Percentiles rank a stretch among this genome's conserved stretches.
Conservation (phyloP, 306 rosid genomes). For the Fragaria ananassa region DNA sequence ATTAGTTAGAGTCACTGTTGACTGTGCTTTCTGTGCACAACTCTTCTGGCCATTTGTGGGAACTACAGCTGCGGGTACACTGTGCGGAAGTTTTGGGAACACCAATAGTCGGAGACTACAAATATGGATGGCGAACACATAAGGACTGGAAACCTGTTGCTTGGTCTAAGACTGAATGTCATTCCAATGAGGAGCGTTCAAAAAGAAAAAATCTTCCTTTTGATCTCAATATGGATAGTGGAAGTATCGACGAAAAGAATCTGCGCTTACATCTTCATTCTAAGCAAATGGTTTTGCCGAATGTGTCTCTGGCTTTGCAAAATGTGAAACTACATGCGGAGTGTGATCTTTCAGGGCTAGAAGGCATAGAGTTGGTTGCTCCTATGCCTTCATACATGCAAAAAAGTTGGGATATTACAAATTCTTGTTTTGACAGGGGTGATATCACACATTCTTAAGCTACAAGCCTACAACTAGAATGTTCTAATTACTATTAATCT, state of each 20-base stretch:
- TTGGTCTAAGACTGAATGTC: constrained; percentile 30
- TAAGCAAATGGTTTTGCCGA: constrained; percentile 72
- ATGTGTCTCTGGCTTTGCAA: constrained; percentile 57
- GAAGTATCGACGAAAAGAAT: constrained; percentile 57
- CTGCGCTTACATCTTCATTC: constrained; percentile 86
- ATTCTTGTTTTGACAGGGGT: constrained; percentile 7
- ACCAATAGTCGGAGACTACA: constrained; percentile 92
- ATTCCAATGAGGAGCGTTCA: constrained; percentile 35
- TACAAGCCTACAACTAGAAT: background rate
- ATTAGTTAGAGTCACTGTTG: constrained; percentile 7
- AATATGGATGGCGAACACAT: constrained; percentile 89
- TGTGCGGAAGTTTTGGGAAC: constrained; percentile 92
- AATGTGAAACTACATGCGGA: constrained; percentile 40
- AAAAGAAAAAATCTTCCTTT: constrained; percentile 58
- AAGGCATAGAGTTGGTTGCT: constrained; percentile 57
- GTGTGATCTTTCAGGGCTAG: constrained; percentile 54
- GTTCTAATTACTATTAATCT: background rate
- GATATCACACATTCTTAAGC: constrained; percentile 35
- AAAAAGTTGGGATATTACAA: constrained; percentile 76
- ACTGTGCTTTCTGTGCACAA: background rate
- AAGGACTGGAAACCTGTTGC: constrained; percentile 52
- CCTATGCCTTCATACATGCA: constrained; percentile 76
- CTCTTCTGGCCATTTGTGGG: background rate
- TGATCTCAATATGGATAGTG: constrained; percentile 60
- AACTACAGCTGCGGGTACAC: constrained; percentile 80